Evolutionary conservation across 345 rosid genomes (phyloP), one percentile per base, ranked within the genome.

Genomic region (Bruguiera parviflora): DNA sequence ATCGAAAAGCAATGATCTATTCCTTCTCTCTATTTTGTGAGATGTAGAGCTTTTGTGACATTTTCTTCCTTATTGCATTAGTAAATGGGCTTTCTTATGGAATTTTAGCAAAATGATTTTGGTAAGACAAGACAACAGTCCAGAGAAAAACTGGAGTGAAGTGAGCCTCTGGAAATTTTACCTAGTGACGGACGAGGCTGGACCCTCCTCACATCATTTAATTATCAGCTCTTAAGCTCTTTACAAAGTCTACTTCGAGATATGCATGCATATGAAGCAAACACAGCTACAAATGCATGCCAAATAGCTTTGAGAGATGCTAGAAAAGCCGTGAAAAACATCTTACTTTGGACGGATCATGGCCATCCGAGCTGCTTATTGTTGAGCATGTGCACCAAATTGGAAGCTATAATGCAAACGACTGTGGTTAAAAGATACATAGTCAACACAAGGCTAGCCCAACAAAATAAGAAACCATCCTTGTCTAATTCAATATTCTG

Each of bases 11-110:
- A 73, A 72, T 58, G 46, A 74, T 70, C 71, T 82, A 77, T 58
- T 46, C 67, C 16, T 21, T 24, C 29, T 55, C 28, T 63, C 52
- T 58, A 59, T 75, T 77, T 56, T 62, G 5, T 59, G 60, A 70
- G 70, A 71, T 75, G 76, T 71, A 80, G 76, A 78, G 80, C 77
- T 66, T 72, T 79, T 71, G 49, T 64, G 78, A 69, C 77, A 32
- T 56, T 78, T 66, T 61, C 67, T 58, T 67, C 73, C 75, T 52
- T 71, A 32, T 71, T 79, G 75, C 78, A 85, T 74, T 55, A 68
- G 59, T 69, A 49, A 73, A 76, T 24, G 72, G 78, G 76, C 55
- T 71, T 77, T 65, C 35, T 61, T 61, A 71, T 73, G 67, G 60
- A 66, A 61, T 72, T 46, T 60, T 9, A 46, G 66, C 55, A 60